Conservation (phyloP, 805 yeast species). For the Candida insectalens region DNA sequence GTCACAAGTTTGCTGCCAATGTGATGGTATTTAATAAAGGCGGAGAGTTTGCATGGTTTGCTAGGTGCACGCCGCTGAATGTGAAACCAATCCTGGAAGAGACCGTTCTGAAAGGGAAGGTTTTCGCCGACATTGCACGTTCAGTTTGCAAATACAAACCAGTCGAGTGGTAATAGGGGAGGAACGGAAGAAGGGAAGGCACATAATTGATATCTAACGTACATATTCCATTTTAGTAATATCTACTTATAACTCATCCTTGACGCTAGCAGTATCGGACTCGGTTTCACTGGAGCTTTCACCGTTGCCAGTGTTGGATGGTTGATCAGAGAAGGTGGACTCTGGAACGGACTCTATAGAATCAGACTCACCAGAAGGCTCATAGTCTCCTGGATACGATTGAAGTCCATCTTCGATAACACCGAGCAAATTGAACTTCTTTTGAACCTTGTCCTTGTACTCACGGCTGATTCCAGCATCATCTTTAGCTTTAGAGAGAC, state of each 20-base stretch:
- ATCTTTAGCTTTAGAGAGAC: slow-evolving; percentile 34
- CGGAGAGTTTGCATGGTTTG: slow-evolving; percentile 83
- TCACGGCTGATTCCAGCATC: slow-evolving; percentile 27
- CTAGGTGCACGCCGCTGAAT: slow-evolving; percentile 71
- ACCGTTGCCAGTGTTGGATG: no score
- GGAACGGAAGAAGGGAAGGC: no score
- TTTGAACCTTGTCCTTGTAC: slow-evolving; percentile 41
- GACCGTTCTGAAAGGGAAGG: slow-evolving; percentile 57
- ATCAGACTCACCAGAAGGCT: no score
- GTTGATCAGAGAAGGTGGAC: no score
- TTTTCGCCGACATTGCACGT: slow-evolving; percentile 64
- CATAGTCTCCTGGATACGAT: no score
- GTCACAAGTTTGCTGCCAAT: slow-evolving; percentile 92
- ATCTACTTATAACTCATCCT: not conserved
- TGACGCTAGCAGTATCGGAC: not conserved
- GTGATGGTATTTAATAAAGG: slow-evolving; percentile 62
- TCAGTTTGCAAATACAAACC: slow-evolving; percentile 43
- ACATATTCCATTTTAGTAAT: not conserved
- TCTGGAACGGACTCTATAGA: no score
- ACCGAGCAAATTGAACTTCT: slow-evolving; percentile 35
- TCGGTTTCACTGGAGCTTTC: no score
- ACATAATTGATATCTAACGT: no score
- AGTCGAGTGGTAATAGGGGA: slow-evolving; percentile 50
- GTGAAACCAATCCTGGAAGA: slow-evolving; percentile 68
- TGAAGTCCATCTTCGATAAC: slow-evolving; percentile 5